Base-by-base conservation (phyloP, 2,329 filamentous ascomycete genomes). In the Xylaria sp. region DNA sequence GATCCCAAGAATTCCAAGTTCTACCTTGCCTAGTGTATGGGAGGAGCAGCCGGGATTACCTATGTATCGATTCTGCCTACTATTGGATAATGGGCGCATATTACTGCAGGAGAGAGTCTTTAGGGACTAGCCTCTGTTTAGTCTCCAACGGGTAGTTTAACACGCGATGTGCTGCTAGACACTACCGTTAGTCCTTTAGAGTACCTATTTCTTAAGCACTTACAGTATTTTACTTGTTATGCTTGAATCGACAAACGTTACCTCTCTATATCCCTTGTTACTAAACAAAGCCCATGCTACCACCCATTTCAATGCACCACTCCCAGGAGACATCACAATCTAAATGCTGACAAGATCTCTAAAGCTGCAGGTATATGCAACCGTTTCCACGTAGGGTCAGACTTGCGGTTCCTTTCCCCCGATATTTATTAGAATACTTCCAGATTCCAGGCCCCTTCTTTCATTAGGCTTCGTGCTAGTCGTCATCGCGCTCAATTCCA, bases 21-120 rank as follows among this genome's bases (percentile, higher is more conserved):
- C 47, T 54, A 47, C 55, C 60, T 43, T 52, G 60, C 37, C 43
- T 59, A 62, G 60, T 46, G 60, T 27, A 15, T 29, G 57, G 19
- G 55, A 62, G 59, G 37, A 21, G 38, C 60, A 27, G 46, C 60
- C 17, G 33, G 60, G 60, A 62, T 60, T 29, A 43, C 41, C 23
- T 25, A n/a, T n/a, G n/a, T 49, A 23, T 29, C 15, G n/a, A 31
- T 19, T 17, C 31, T 35, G 38, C 31, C 11, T 8, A 17, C 7
- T 51, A 48, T 56, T 31, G n/a, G 54, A 56, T 48, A 17, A 27
- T 56, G 33, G 44, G 54, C 9, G 37, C 27, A n/a, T 21, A 38
- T 25, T 49, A 51, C 33, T 38, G 47, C 33, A 51, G 21, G 47
- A 38, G 31, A 25, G 17, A 13, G 21, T 51, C 21, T 17, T 48